A percentile compares a stretch with the other conserved stretches of the same genome.
Conservation (phyloP, 2,329 filamentous ascomycete genomes). For the Calonectria leucothoes region DNA sequence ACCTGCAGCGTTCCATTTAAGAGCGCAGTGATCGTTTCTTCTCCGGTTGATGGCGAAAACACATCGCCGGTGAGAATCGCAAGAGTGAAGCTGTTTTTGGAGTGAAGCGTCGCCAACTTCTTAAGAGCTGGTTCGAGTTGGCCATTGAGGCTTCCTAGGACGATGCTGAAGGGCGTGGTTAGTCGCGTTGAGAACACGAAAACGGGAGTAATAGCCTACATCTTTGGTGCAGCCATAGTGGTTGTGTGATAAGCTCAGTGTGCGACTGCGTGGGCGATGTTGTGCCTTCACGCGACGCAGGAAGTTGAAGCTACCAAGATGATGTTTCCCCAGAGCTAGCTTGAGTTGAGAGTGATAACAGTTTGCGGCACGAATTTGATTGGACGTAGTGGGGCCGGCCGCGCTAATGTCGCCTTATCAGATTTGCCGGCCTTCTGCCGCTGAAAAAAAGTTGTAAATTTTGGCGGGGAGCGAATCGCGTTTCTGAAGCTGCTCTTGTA, state of each 20-base stretch:
- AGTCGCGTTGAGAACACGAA: neutral
- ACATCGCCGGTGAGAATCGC: conserved; percentile 88
- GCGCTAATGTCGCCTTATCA: conserved; percentile 46
- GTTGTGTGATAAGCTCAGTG: conserved; percentile 16
- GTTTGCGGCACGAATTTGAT: conserved; percentile 48
- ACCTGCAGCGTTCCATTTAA: conserved; percentile 79
- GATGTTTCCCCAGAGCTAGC: neutral
- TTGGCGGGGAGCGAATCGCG: conserved; percentile 43
- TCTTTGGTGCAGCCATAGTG: conserved; percentile 60
- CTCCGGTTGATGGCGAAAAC: conserved; percentile 73
- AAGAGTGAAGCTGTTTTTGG: conserved; percentile 89
- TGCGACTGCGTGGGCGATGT: conserved; percentile 24
- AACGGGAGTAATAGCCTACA: conserved; percentile 49
- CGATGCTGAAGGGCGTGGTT: conserved; percentile 65
- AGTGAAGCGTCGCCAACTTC: conserved; percentile 83
- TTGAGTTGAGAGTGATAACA: conserved; percentile 42
- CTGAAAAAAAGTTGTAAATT: conserved; percentile 47
- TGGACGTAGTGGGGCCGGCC: conserved; percentile 37
- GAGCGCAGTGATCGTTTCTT: conserved; percentile 70
- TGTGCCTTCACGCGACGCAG: conserved; percentile 21
- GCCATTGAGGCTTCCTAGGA: conserved; percentile 86
- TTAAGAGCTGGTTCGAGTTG: conserved; percentile 80
- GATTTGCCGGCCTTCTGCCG: conserved; percentile 48
- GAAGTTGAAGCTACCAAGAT: conserved; percentile 8
- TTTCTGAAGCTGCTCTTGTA: conserved; percentile 34